Evolutionary conservation across 352 stramenopile species (phyloP), one percentile per base, ranked within the genome.

Genomic region (Globisporangium okanoganense): DNA sequence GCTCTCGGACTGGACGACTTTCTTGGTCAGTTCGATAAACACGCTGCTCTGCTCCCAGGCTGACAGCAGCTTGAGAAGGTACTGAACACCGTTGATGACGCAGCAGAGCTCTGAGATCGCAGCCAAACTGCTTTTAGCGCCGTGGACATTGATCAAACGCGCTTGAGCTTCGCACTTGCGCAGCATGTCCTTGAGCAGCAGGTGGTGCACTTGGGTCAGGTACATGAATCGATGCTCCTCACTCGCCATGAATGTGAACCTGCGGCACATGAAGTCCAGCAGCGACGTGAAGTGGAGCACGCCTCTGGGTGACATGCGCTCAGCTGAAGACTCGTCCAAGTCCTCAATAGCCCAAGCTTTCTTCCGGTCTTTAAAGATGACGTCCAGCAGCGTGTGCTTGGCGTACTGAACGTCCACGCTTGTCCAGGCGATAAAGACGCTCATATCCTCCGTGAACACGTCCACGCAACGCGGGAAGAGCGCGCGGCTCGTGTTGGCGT

Each of bases 211-310:
- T 51, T 93, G 81, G 33, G 79, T 77, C 9, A 93, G 70, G 62
- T 93, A 93, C 60, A 93, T n/a, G 47, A 89, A 91, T 2, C 81
- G 70, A 51, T 90, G 79, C 49, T 88, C 71, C 22, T 88, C 78
- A 8, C 70, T 82, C 31, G 70, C 73, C 66, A 93, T 88, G 27
- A 76, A 67, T 13, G 67, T 68, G 36, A 93, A 89, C 10, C 83
- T 79, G 3, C 74, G 76, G 20, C 73, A 90, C 6, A 93, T 58
- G 27, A 90, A 91, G 35, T 91, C 81, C 9, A 93, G 66, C 16
- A 91, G 44, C 27, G 75, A 58, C 13, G 75, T 69, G 51, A 86
- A 80, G 5, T 75, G 67, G 9, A 75, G 58, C 0, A 76, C 76
- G 25, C 58, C 51, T 2, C 53, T 64, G 29, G 76, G 68, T 1